Percentiles rank a stretch among this genome's conserved stretches.
Conservation (phyloP, 164 flowering plant genomes). For the Tetracentron sinense region DNA sequence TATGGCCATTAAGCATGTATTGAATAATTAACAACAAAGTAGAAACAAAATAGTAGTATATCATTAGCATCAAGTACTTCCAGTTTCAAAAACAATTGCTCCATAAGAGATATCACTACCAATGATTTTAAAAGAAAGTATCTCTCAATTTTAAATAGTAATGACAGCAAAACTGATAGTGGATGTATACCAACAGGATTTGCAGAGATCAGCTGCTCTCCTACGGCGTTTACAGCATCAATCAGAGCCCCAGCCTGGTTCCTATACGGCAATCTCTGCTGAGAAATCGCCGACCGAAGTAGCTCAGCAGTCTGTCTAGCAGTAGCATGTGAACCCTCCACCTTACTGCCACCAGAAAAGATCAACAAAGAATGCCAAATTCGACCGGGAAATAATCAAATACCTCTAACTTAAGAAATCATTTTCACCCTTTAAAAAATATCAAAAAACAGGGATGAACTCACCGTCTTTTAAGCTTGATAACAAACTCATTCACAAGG, state of each 20-base stretch:
- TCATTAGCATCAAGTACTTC: background rate
- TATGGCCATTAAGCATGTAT: background rate
- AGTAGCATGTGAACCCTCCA: slow-evolving; percentile 93
- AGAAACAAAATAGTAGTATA: background rate
- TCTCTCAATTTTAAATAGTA: background rate
- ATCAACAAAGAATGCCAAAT: background rate
- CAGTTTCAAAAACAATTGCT: background rate
- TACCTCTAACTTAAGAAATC: background rate
- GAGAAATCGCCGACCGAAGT: slow-evolving; percentile 89
- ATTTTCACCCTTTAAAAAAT: background rate
- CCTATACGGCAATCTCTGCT: slow-evolving; percentile 71
- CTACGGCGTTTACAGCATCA: slow-evolving; percentile 73
- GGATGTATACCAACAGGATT: slow-evolving; percentile 75
- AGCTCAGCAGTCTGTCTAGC: slow-evolving; percentile 80
- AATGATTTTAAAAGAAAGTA: no score
- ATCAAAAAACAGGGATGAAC: background rate
- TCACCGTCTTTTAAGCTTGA: slow-evolving; percentile 79
- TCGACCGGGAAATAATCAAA: background rate
- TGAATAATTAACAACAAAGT: background rate
- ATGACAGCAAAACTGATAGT: background rate
- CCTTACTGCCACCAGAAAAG: slow-evolving; percentile 45
- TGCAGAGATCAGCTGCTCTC: slow-evolving; percentile 83
- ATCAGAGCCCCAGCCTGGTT: slow-evolving; percentile 85
- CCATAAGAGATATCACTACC: background rate
- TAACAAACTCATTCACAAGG: slow-evolving; percentile 69